Evolutionary conservation across 345 rosid species (phyloP).

Genomic region (Leavenworthia alabamica): DNA sequence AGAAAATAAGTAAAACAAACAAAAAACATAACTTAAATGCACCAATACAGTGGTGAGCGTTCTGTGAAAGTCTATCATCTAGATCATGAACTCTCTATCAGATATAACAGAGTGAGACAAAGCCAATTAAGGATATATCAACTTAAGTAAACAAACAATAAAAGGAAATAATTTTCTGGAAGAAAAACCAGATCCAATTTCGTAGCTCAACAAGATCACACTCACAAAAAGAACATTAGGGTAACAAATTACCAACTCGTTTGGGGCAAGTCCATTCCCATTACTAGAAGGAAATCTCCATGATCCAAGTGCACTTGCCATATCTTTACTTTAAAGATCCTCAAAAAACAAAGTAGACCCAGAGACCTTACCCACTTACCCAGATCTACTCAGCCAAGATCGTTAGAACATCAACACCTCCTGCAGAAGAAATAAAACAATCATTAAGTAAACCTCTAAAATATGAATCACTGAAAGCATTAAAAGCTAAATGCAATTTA

Average conservation of each 20-base stretch:
- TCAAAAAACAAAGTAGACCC: slow-evolving; percentile 24
- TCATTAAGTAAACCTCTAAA: slow-evolving; percentile 1
- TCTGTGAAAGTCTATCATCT: not conserved
- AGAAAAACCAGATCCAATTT: slow-evolving; percentile 3
- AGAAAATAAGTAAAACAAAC: not conserved
- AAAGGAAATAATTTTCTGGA: not conserved
- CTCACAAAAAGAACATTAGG: not conserved
- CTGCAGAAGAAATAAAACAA: slow-evolving; percentile 29
- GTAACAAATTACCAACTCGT: slow-evolving; percentile 46
- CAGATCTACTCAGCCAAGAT: slow-evolving; percentile 49
- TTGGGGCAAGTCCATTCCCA: slow-evolving; percentile 64
- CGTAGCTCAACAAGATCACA: not conserved
- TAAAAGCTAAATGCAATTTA: slow-evolving; percentile 7
- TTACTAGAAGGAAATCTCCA: slow-evolving; percentile 80
- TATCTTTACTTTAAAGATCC: slow-evolving; percentile 29
- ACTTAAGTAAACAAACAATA: not conserved
- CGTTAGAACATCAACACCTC: slow-evolving; percentile 61
- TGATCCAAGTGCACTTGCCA: slow-evolving; percentile 80
- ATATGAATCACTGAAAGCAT: not conserved
- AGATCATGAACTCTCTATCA: not conserved
- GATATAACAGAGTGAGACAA: not conserved
- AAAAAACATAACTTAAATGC: not conserved
- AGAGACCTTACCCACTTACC: slow-evolving; percentile 36
- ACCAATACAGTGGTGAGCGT: not conserved
- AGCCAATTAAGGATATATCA: not conserved